These are phyloP conservation scores for Breviolum minutum DNA, from an alignment of 73 alveolate genomes.

Conservation along the genomic window DNA sequence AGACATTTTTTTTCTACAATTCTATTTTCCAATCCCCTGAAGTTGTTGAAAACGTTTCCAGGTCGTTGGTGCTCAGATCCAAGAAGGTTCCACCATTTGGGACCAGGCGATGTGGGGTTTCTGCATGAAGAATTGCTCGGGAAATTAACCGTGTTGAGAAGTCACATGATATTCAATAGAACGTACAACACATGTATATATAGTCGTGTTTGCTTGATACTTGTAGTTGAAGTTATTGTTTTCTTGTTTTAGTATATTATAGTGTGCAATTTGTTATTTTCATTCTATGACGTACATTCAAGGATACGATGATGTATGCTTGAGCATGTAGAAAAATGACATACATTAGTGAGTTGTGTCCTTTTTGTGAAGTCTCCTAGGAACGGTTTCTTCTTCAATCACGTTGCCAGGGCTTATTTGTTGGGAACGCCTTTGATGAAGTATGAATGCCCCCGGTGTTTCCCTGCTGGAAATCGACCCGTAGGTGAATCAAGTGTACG, in stretches of 20 bases:
- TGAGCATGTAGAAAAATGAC: no score
- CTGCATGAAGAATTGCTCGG: no score
- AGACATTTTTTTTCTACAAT: no score
- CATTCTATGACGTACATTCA: no score
- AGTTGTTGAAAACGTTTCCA: neutral
- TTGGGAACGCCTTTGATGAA: neutral
- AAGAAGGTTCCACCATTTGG: slow-evolving; percentile 65
- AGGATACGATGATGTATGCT: no score
- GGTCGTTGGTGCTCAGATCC: slow-evolving; percentile 66
- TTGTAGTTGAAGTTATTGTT: no score
- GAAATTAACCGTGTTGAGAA: no score
- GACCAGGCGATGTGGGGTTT: slow-evolving; percentile 42
- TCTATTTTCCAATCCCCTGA: no score
- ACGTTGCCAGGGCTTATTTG: neutral
- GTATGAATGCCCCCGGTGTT: neutral
- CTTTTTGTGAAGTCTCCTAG: no score
- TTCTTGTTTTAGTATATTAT: no score
- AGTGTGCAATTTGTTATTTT: no score
- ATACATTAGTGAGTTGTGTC: neutral
- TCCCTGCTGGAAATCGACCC: neutral
- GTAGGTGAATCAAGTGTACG: slow-evolving; percentile 81
- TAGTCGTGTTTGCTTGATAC: no score
- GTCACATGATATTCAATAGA: neutral
- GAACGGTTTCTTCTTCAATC: neutral
- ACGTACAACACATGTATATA: neutral